Evolutionary conservation across 164 flowering plant genomes (phyloP).

Genomic region (Piper longum): DNA sequence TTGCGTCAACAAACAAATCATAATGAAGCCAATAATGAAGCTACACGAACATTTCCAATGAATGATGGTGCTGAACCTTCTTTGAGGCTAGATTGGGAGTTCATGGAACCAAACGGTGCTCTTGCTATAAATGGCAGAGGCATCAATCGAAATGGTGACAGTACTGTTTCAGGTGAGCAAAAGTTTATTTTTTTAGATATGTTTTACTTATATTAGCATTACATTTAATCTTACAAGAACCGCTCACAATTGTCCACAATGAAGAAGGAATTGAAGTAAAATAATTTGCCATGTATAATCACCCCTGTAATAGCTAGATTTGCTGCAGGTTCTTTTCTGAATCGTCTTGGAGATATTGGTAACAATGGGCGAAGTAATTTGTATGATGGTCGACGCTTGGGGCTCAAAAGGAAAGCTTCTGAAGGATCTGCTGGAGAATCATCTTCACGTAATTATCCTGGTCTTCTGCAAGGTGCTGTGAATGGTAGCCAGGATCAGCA

Average conservation of each 20-base stretch:
- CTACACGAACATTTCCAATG: slow-evolving; percentile 34
- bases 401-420: slow-evolving; percentile 63
- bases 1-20: slow-evolving; percentile 15
- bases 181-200: neutral
- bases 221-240: slow-evolving; percentile 23
- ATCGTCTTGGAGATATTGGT: slow-evolving; percentile 25
- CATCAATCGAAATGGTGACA: slow-evolving; percentile 16
- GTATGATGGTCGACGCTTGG: slow-evolving; percentile 42
- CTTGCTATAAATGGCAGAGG: slow-evolving; percentile 19
- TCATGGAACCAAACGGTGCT: slow-evolving; percentile 17
- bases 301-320: slow-evolving; percentile 26
- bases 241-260: slow-evolving; percentile 23
- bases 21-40: slow-evolving; percentile 34
- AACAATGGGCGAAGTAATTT: slow-evolving; percentile 41
- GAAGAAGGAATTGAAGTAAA: slow-evolving; percentile 20
- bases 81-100: slow-evolving; percentile 25
- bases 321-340: slow-evolving; percentile 27
- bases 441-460: slow-evolving; percentile 36
- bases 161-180: slow-evolving; percentile 15
- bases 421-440: slow-evolving; percentile 53
- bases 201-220: slow-evolving; percentile 12
- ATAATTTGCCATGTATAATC: slow-evolving; percentile 15
- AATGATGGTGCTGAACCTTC: slow-evolving; percentile 20
- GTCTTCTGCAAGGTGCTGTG: slow-evolving; percentile 30
- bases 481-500: slow-evolving; percentile 22